A percentile compares a stretch with the other conserved stretches of the same genome.
phyloP scores from a whole-genome alignment of 257 asterid species.

The Ophiorrhiza pumila region DNA sequence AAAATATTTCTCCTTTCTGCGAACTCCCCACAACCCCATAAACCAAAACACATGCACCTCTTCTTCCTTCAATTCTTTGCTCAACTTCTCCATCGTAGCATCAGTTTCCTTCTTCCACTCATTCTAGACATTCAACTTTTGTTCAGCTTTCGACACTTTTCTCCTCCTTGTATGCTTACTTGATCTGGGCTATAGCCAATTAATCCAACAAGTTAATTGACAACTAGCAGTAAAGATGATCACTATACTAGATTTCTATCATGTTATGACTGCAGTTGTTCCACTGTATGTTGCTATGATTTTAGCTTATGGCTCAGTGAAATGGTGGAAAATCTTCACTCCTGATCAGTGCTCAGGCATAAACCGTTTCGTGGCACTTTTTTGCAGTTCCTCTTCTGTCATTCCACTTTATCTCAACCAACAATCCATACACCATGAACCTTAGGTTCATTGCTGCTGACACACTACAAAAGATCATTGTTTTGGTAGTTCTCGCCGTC shows the following conservation, averaged over 20 bases:
- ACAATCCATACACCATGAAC: slow-evolving; percentile 77
- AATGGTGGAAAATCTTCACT: slow-evolving; percentile 93
- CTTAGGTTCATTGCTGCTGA: slow-evolving; percentile 84
- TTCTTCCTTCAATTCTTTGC: slow-evolving; percentile 11
- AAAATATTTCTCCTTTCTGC: slow-evolving; percentile 26
- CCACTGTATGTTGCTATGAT: slow-evolving; percentile 94
- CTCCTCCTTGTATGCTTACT: slow-evolving; percentile 13
- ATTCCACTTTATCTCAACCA: slow-evolving; percentile 78
- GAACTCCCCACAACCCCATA: slow-evolving; percentile 26
- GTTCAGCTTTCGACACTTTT: not conserved
- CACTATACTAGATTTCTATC: slow-evolving; percentile 59
- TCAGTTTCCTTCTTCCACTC: not conserved
- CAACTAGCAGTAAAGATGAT: slow-evolving; percentile 39
- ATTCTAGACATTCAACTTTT: not conserved
- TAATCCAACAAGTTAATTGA: not conserved
- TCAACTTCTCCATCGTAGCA: slow-evolving; percentile 7
- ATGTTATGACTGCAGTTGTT: slow-evolving; percentile 87
- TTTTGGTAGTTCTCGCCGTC: slow-evolving; percentile 46
- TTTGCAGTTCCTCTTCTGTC: slow-evolving; percentile 90
- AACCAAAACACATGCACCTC: slow-evolving; percentile 40
- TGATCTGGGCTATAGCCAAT: slow-evolving; percentile 24
- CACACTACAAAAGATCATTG: slow-evolving; percentile 68
- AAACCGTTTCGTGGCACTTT: slow-evolving; percentile 84
- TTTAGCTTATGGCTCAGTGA: slow-evolving; percentile 83
- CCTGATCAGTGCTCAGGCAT: slow-evolving; percentile 93